Percentiles rank a stretch among this genome's conserved stretches.
These are phyloP conservation scores for Phycomyces blakesleeanus DNA, from an alignment of 192 early-diverging fungal genomes.

Conservation along the genomic window DNA sequence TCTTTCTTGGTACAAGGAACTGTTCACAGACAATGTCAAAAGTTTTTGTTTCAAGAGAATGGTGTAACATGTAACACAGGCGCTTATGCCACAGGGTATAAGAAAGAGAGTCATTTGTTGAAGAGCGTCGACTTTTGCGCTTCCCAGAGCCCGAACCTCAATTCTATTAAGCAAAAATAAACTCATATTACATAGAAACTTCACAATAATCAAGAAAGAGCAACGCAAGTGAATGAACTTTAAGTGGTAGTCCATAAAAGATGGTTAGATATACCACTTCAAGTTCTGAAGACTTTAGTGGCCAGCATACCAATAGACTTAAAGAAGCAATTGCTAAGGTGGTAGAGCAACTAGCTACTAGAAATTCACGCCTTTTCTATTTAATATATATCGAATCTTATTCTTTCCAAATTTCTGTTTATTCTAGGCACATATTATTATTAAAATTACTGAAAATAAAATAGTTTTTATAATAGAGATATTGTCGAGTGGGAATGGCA, in stretches of 20 bases:
- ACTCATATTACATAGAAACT: background rate
- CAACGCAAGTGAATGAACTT: background rate
- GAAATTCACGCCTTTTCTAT: no score
- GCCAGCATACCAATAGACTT: no score
- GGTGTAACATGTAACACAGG: conserved; percentile 2
- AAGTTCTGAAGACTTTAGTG: no score
- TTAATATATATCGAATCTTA: no score
- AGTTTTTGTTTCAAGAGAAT: conserved; percentile 14
- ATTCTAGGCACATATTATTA: no score
- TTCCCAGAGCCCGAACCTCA: conserved; percentile 1
- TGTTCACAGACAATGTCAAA: background rate
- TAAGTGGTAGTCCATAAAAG: background rate
- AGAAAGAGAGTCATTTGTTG: background rate
- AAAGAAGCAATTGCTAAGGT: no score
- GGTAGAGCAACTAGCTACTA: no score
- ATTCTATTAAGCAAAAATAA: conserved; percentile 1
- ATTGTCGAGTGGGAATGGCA: no score
- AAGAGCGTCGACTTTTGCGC: background rate
- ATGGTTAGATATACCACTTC: background rate
- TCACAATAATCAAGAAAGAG: background rate
- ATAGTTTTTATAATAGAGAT: no score
- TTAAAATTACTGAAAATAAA: no score
- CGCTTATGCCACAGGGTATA: background rate
- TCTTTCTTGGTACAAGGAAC: conserved; percentile 1
- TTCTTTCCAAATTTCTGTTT: no score